Base-by-base conservation (phyloP, 2,329 filamentous ascomycete genomes). In the Tolypocladium nubicola region DNA sequence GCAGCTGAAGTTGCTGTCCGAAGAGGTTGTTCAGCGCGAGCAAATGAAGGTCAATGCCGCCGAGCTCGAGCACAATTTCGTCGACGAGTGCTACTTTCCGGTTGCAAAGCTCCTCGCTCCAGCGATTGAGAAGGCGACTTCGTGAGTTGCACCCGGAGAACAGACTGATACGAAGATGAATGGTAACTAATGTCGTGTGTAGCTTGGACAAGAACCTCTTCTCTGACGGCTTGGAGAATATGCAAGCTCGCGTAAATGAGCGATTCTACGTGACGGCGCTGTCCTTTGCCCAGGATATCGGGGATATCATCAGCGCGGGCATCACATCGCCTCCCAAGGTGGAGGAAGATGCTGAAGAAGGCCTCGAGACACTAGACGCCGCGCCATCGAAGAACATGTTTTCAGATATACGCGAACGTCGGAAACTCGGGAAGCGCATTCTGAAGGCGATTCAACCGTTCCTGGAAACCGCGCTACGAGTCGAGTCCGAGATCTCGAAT, bases 11-110 rank as follows among this genome's bases (percentile, higher is more conserved):
- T 72, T 79, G 21, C 75, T 97, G 13, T 86, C 88, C 39, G 79
- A 86, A 30, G 78, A 85, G 56, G 76, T 94, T 41, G 89, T 89
- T 62, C 77, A 87, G 69, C 84, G 92, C 55, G 94, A 97, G 71
- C 77, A 78, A 53, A 75, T 85, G 62, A 96, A 96, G 71, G 76
- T 96, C 26, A 83, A 90, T 59, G 86, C 89, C 57, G 85, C 86
- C 16, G 83, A 89, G 67, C 77, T 91, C 54, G 82, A 97, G 65
- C 84, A 84, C 63, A 84, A 86, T 59, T 86, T 96, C 66, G 83
- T 97, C 37, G 88, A 97, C 69, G 87, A 84, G 40, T 87, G 95
- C 64, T 99, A 97, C 73, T 97, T 97, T 63, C 94, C 94, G 0
- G 83, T 97, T 16, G 82, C 86, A 57, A 85, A 85, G 64, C 75